Evolutionary conservation across 768 basidiomycete genomes (phyloP).

Genomic region (Pleurotus giganteus): DNA sequence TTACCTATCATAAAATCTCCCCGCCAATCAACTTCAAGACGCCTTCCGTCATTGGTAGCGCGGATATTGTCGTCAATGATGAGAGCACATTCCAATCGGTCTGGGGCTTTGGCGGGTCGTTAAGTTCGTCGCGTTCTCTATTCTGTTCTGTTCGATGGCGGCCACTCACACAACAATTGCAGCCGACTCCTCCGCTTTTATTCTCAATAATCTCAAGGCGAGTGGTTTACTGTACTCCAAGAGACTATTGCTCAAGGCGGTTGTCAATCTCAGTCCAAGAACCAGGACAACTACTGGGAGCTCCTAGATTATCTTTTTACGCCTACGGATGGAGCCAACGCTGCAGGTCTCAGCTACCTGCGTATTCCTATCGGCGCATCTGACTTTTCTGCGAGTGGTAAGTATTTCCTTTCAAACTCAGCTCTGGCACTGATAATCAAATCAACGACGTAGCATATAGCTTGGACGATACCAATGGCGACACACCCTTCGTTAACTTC

Average conservation of each 20-base stretch:
- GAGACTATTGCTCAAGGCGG: neutral
- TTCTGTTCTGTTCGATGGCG: neutral
- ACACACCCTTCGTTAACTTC: conserved; percentile 57
- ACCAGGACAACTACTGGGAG: conserved; percentile 55
- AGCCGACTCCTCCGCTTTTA: conserved; percentile 73
- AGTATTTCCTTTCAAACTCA: conserved; percentile 12
- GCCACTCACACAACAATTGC: neutral
- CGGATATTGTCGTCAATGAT: conserved; percentile 65
- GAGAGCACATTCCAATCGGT: conserved; percentile 55
- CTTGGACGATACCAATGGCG: conserved; percentile 60
- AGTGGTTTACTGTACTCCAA: neutral
- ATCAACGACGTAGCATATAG: conserved; percentile 47
- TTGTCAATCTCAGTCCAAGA: conserved; percentile 43
- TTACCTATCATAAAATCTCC: conserved; percentile 45
- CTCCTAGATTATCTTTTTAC: conserved; percentile 61
- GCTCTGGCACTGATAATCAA: neutral
- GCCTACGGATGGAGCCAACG: conserved; percentile 55
- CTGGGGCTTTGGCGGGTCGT: conserved; percentile 62
- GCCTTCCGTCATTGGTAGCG: conserved; percentile 55
- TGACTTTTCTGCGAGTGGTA: conserved; percentile 65
- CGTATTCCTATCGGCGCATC: conserved; percentile 71
- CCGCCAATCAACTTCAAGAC: conserved; percentile 53
- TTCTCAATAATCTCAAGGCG: conserved; percentile 67
- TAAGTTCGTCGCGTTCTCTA: conserved; percentile 50
- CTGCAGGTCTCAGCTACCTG: conserved; percentile 68